phyloP scores from a whole-genome alignment of 495 filamentous ascomycete species.

The Aspergillus egyptiacus region DNA sequence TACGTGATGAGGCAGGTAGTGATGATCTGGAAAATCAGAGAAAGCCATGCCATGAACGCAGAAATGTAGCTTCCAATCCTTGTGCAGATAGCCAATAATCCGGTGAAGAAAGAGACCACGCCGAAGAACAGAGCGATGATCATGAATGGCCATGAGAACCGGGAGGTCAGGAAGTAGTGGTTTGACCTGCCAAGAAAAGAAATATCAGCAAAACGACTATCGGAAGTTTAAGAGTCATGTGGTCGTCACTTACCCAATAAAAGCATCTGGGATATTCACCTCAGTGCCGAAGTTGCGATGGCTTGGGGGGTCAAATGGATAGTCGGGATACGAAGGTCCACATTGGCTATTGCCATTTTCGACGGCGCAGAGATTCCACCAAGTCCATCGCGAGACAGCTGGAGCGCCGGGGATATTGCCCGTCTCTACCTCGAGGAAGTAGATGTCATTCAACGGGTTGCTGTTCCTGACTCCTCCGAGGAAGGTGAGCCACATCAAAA shows the following conservation, averaged over 20 bases:
- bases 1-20: conserved; percentile 66
- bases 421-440: conserved; percentile 75
- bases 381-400: conserved; percentile 73
- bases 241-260: conserved; percentile 44
- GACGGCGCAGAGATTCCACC: conserved; percentile 67
- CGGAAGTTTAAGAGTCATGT: neutral
- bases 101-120: conserved; percentile 52
- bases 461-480: conserved; percentile 58
- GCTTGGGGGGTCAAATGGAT: conserved; percentile 58
- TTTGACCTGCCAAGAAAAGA: conserved; percentile 34
- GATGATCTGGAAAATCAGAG: conserved; percentile 58
- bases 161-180: conserved; percentile 57
- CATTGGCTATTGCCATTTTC: conserved; percentile 52
- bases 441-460: conserved; percentile 65
- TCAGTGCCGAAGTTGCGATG: conserved; percentile 54
- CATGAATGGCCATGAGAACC: conserved; percentile 69
- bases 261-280: conserved; percentile 47
- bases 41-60: conserved; percentile 48
- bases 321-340: conserved; percentile 48
- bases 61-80: conserved; percentile 56
- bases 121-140: conserved; percentile 64
- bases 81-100: conserved; percentile 56
- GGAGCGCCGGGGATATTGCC: conserved; percentile 61
- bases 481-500: conserved; percentile 76
- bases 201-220: neutral